Evolutionary conservation across 2,329 filamentous ascomycete genomes (phyloP).

Genomic region (Tolypocladium album): DNA sequence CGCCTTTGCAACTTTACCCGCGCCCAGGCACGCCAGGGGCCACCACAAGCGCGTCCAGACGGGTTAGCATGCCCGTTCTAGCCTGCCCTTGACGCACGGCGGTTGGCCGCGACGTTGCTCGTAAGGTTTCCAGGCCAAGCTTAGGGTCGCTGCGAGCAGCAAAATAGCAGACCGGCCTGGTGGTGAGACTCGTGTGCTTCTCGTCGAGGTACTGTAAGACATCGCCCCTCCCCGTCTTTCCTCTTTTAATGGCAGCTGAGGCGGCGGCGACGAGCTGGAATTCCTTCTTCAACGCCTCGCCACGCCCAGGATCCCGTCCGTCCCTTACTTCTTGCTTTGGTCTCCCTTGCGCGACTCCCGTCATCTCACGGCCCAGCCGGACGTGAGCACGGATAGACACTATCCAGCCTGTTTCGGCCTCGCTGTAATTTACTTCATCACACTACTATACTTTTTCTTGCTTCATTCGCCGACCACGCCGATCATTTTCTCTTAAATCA

Average conservation of each 20-base stretch:
- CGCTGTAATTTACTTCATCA: no score
- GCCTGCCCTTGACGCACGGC: not conserved
- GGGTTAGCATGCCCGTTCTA: not conserved
- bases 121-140: no score
- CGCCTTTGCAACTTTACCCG: not conserved
- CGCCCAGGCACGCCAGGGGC: not conserved
- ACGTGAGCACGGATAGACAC: no score
- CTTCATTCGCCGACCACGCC: no score
- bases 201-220: not conserved
- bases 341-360: not conserved
- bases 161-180: no score
- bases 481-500: not conserved
- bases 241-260: not conserved
- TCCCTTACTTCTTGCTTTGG: not conserved
- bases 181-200: not conserved
- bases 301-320: not conserved
- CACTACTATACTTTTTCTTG: no score
- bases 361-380: not conserved
- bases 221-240: not conserved
- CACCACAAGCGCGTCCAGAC: not conserved
- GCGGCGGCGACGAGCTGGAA: not conserved
- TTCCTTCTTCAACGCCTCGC: not conserved
- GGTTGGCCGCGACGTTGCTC: not conserved
- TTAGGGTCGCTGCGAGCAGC: not conserved
- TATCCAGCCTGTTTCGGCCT: no score